Evolutionary conservation across 768 basidiomycete species (phyloP).

Genomic region (Pulveroboletus sp.): DNA sequence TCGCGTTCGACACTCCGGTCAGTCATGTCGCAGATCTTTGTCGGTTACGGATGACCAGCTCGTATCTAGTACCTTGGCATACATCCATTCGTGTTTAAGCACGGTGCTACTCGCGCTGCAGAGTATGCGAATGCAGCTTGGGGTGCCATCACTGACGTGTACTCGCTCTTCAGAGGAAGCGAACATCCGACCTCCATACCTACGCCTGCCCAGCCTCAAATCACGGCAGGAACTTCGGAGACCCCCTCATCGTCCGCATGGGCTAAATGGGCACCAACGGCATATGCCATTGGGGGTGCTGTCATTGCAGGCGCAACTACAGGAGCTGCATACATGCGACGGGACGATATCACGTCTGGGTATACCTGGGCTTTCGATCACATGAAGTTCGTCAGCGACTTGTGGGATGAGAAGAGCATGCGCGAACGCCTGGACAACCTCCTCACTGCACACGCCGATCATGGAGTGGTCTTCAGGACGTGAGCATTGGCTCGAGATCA

Average conservation of each 20-base stretch:
- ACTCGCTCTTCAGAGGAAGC: conserved; percentile 50
- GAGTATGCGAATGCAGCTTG: conserved; percentile 65
- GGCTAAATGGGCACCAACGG: conserved; percentile 65
- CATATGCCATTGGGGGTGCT: conserved; percentile 68
- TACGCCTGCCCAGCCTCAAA: conserved; percentile 27
- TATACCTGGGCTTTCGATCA: conserved; percentile 81
- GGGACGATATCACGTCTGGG: conserved; percentile 66
- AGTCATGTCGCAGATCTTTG: conserved; percentile 19
- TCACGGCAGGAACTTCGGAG: conserved; percentile 27
- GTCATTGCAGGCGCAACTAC: conserved; percentile 78
- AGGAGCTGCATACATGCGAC: conserved; percentile 77
- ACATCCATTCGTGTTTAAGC: conserved; percentile 82
- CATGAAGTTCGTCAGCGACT: conserved; percentile 79
- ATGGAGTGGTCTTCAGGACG: conserved; percentile 71
- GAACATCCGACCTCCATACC: conserved; percentile 33
- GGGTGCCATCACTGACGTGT: conserved; percentile 55
- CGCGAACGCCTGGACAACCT: conserved; percentile 57
- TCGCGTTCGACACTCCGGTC: conserved; percentile 91
- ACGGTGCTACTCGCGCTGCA: conserved; percentile 68
- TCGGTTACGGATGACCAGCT: neutral
- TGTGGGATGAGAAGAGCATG: conserved; percentile 76
- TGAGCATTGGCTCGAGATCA: conserved; percentile 34
- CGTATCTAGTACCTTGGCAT: conserved; percentile 73
- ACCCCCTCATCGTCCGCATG: conserved; percentile 35
- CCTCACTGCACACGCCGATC: conserved; percentile 51